A percentile compares a stretch with the other conserved stretches of the same genome.
phyloP scores from a whole-genome alignment of 2,329 filamentous ascomycete genomes.

The Drechslerella coelobrocha region DNA sequence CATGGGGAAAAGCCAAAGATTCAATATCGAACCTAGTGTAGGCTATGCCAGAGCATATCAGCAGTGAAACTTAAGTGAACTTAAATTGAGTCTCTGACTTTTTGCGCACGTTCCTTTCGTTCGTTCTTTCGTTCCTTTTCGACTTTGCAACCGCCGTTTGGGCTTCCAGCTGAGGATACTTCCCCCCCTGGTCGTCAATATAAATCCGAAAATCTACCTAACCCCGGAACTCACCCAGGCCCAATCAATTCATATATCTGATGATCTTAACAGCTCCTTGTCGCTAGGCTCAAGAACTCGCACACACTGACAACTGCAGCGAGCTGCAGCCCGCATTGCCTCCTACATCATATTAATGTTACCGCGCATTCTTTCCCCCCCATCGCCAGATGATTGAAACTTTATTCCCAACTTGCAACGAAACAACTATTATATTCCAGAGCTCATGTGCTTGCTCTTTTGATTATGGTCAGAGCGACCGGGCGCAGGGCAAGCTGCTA shows the following conservation, averaged over 20 bases:
- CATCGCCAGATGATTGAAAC: no score
- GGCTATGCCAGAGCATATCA: slow-evolving; percentile 34
- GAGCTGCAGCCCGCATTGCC: neutral
- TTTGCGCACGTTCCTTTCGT: slow-evolving; percentile 25
- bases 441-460: no score
- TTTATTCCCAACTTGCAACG: no score
- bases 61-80: slow-evolving; percentile 13
- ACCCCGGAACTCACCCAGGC: slow-evolving; percentile 21
- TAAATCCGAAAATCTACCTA: slow-evolving; percentile 49
- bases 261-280: slow-evolving; percentile 47
- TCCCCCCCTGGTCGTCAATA: slow-evolving; percentile 41
- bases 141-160: slow-evolving; percentile 37
- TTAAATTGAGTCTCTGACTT: slow-evolving; percentile 29
- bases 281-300: slow-evolving; percentile 35
- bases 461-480: slow-evolving; percentile 10
- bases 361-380: no score
- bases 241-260: slow-evolving; percentile 35
- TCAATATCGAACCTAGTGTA: neutral
- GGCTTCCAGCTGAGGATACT: slow-evolving; percentile 29
- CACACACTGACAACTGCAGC: slow-evolving; percentile 18
- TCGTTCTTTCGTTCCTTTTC: slow-evolving; percentile 11
- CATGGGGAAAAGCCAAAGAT: slow-evolving; percentile 10
- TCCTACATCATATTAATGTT: no score
- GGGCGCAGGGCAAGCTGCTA: slow-evolving; percentile 23
- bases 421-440: no score